These are phyloP conservation scores for Coemansia sp. DNA, from an alignment of 192 early-diverging fungal species.

Conservation along the genomic window DNA sequence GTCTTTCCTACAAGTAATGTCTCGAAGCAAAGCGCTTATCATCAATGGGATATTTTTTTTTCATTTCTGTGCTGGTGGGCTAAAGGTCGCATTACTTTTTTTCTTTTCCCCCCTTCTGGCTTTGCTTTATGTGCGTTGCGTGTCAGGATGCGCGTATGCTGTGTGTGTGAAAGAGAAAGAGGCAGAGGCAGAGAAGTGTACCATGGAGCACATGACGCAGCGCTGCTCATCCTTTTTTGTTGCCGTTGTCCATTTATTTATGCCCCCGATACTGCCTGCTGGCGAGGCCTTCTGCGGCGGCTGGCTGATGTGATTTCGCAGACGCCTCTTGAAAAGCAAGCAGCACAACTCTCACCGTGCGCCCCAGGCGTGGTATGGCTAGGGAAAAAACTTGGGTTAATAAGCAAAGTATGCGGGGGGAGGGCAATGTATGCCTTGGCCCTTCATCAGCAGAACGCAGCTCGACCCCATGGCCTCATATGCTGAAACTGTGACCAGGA, in stretches of 20 bases:
- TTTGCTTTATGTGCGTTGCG: not conserved
- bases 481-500: constrained; percentile 1
- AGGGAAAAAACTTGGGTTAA: not conserved
- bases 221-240: not conserved
- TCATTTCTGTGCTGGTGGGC: not conserved
- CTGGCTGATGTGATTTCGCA: not conserved
- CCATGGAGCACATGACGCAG: not conserved
- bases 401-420: not conserved
- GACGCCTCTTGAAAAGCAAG: not conserved
- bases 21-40: not conserved
- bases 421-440: not conserved
- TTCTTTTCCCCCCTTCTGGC: not conserved
- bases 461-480: not conserved
- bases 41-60: not conserved
- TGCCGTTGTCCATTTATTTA: not conserved
- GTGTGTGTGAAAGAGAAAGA: not conserved
- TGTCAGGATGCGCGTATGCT: not conserved
- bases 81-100: not conserved
- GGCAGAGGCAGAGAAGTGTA: not conserved
- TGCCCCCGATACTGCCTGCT: not conserved
- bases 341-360: too few relatives aligned
- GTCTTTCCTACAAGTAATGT: not conserved
- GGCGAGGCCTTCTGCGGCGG: not conserved
- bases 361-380: not conserved
- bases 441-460: not conserved